These are phyloP conservation scores for Prillingera fragicola DNA, from an alignment of 1,284 basidiomycete genomes.

Conservation along the genomic window DNA sequence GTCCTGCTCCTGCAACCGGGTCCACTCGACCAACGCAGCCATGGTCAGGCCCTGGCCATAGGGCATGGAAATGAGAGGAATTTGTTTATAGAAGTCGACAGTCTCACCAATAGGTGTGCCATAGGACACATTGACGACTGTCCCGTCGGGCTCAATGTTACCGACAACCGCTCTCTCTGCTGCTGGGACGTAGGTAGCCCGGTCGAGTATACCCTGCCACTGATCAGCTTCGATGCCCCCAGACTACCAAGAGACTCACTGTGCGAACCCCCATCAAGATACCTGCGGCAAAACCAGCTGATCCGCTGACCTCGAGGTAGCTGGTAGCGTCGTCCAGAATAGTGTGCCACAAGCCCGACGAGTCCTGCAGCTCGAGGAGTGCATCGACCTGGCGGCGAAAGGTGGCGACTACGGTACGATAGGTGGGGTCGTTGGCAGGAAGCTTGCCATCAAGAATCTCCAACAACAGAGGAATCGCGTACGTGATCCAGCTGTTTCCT, in stretches of 20 bases:
- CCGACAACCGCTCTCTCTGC: constrained; percentile 53
- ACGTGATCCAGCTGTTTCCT: constrained; percentile 55
- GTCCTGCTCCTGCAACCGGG: constrained; percentile 17
- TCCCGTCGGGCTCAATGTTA: constrained; percentile 53
- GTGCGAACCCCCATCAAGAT: constrained; percentile 30
- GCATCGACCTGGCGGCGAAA: constrained; percentile 55
- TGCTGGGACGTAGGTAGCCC: constrained; percentile 48
- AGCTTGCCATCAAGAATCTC: constrained; percentile 2
- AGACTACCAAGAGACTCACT: not conserved
- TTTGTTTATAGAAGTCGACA: constrained; percentile 53
- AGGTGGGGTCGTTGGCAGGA: constrained; percentile 46
- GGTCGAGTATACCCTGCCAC: constrained; percentile 30
- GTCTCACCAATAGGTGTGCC: constrained; percentile 56
- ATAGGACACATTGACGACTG: constrained; percentile 54
- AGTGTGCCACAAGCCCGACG: constrained; percentile 57
- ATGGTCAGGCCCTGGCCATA: constrained; percentile 59
- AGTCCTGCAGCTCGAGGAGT: constrained; percentile 52
- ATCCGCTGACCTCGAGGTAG: constrained; percentile 57
- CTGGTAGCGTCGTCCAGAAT: constrained; percentile 55
- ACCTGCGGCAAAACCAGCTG: constrained; percentile 58
- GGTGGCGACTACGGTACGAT: constrained; percentile 51
- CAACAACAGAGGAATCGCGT: constrained; percentile 8
- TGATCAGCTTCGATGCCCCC: too few species aligned
- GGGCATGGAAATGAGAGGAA: constrained; percentile 57
- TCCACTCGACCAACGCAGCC: constrained; percentile 44